Evolutionary conservation across 73 alveolate species (phyloP), one percentile per base, ranked within the genome.

Genomic region (Stentor roeselii): DNA sequence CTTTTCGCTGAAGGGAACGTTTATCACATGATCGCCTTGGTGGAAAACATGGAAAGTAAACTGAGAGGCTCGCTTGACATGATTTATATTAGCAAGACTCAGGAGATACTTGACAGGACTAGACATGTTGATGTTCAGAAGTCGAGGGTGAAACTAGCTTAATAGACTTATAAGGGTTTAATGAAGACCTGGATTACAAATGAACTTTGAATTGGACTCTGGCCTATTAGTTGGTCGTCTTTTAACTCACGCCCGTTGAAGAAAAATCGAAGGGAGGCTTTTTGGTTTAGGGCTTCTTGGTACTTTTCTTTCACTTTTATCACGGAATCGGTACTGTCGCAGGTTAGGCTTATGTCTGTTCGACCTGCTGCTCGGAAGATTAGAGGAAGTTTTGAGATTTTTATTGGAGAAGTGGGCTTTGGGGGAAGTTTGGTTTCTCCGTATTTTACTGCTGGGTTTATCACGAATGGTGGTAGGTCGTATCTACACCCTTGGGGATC

Each of bases 21-120:
- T 36, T 59, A 74, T 39, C 35, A 59, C 34, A 60, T 83, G 60
- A 75, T 59, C 2, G 50, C 37, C 30, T 6, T 59, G 15, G 76
- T 83, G 34, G 89, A 83, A 59, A 82, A 83, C 36, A 75, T 83
- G 86, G 89, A 83, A 83, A 75, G 78, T 30, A 76, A 42, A 21
- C 42, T 83, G 15, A 83, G 89, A 59, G 75, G 76, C 78, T 60
- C 87, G 34, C 59, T 83, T 42, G 89, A 83, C 39, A 34, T 36
- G 27, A 75, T 83, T 59, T 83, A 76, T 83, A 76, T 83, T 32
- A 75, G 84, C 31, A 83, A 83, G 75, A 83, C 89, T 0, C 32
- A 41, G 6, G 76, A 83, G 86, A 75, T 83, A 35, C 36, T 83
- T 1, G 86, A 83, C 75, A 67, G 37, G 80, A 67, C 80, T 27